phyloP scores from a whole-genome alignment of 78 protist species.

The Bodo saltans region DNA sequence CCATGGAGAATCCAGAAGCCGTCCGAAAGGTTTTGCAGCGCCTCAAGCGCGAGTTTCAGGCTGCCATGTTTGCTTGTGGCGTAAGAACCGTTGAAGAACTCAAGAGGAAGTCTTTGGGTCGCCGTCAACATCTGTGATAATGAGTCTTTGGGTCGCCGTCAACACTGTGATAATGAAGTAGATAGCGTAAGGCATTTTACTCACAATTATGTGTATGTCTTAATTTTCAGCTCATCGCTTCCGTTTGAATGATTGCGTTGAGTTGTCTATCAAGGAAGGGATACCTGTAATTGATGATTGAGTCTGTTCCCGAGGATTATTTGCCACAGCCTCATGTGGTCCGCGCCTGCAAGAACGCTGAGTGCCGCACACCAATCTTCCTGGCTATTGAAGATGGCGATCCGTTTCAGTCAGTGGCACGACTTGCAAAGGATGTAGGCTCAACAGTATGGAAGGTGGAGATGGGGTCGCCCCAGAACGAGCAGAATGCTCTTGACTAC shows the following conservation, averaged over 20 bases:
- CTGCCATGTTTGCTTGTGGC: constrained; percentile 2
- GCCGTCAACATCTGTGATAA: too few species aligned
- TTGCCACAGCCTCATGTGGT: constrained; percentile 10
- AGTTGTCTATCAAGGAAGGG: too few species aligned
- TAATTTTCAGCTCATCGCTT: too few species aligned
- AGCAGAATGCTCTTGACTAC: constrained; percentile 21
- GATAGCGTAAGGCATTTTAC: too few species aligned
- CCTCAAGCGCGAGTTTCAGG: neutral
- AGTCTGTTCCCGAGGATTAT: too few species aligned
- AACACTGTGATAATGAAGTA: too few species aligned
- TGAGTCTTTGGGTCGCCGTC: too few species aligned
- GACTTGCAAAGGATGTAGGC: neutral
- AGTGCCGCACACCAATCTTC: constrained; percentile 15
- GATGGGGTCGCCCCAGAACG: constrained; percentile 8
- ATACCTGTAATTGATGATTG: too few species aligned
- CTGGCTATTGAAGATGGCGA: neutral
- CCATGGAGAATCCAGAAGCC: neutral
- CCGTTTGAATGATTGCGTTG: too few species aligned
- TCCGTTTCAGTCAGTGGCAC: neutral
- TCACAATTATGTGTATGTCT: too few species aligned
- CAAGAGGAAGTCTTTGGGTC: too few species aligned
- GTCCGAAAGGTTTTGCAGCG: neutral
- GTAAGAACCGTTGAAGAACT: neutral
- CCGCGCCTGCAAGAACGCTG: neutral
- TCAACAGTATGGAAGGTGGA: constrained; percentile 8